These are phyloP conservation scores for Heliocybe sulcata DNA, from an alignment of 1,284 basidiomycete genomes.

Conservation along the genomic window DNA sequence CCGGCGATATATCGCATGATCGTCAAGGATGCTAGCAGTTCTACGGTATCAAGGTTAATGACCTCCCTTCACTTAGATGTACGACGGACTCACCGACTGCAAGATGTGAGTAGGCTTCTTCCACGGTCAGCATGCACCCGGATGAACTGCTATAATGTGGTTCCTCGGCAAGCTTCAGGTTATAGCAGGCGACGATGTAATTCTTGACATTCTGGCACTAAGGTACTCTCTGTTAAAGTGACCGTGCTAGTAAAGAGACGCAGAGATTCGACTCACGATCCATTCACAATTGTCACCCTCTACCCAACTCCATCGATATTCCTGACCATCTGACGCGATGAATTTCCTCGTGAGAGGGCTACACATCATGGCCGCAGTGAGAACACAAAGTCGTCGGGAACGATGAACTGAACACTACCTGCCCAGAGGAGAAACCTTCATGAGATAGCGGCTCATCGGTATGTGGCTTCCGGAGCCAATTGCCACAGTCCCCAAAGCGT, in stretches of 20 bases:
- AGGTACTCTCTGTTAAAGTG: background rate
- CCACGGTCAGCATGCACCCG: conserved; percentile 55
- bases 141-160: conserved; percentile 46
- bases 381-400: conserved; percentile 1
- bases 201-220: conserved; percentile 49
- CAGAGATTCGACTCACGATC: conserved; percentile 37
- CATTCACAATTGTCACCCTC: conserved; percentile 45
- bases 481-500: conserved; percentile 44
- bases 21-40: conserved; percentile 50
- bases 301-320: conserved; percentile 50
- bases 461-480: conserved; percentile 29
- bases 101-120: conserved; percentile 48
- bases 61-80: conserved; percentile 5
- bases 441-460: conserved; percentile 45
- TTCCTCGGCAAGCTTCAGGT: conserved; percentile 45
- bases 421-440: conserved; percentile 28
- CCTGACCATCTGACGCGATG: conserved; percentile 45
- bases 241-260: background rate
- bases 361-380: background rate
- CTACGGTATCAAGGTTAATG: conserved; percentile 22
- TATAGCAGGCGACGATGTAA: conserved; percentile 51
- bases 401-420: conserved; percentile 25
- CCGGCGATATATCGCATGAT: conserved; percentile 62
- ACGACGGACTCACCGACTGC: conserved; percentile 37
- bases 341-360: conserved; percentile 44